Evolutionary conservation across 257 asterid species (phyloP).

Genomic region (Solanum lycopersicoides): DNA sequence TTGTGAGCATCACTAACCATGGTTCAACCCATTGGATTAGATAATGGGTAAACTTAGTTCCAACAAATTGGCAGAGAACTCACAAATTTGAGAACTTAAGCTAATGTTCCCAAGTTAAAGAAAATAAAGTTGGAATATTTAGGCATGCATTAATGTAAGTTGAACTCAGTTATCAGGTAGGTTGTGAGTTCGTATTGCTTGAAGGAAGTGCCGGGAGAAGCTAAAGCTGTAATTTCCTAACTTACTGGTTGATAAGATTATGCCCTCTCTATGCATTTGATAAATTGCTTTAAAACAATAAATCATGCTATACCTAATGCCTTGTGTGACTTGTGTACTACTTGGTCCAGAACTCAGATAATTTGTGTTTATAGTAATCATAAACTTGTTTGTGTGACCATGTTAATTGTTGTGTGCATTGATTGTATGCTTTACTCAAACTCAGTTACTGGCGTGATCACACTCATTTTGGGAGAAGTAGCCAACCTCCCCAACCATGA

Average conservation of each 20-base stretch:
- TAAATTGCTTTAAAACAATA: neutral
- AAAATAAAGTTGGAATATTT: neutral
- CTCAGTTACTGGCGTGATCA: neutral
- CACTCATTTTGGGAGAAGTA: neutral
- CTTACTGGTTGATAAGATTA: neutral
- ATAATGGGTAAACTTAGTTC: neutral
- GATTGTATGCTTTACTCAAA: neutral
- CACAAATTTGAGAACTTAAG: neutral
- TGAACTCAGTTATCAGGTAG: neutral
- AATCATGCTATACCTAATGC: neutral
- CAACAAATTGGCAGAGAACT: neutral
- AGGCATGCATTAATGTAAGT: neutral
- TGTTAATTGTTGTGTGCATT: neutral
- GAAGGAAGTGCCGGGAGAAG: neutral
- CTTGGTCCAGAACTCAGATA: neutral
- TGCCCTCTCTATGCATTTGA: neutral
- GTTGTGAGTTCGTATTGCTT: neutral
- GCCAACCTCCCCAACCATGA: neutral
- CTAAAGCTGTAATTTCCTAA: neutral
- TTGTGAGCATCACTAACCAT: neutral
- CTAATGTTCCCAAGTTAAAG: neutral
- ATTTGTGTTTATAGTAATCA: neutral
- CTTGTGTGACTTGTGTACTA: neutral
- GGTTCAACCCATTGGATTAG: neutral
- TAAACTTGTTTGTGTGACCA: neutral